Evolutionary conservation across 768 basidiomycete genomes (phyloP), one percentile per base, ranked within the genome.

Genomic region (Macrolepiota fuliginosa): DNA sequence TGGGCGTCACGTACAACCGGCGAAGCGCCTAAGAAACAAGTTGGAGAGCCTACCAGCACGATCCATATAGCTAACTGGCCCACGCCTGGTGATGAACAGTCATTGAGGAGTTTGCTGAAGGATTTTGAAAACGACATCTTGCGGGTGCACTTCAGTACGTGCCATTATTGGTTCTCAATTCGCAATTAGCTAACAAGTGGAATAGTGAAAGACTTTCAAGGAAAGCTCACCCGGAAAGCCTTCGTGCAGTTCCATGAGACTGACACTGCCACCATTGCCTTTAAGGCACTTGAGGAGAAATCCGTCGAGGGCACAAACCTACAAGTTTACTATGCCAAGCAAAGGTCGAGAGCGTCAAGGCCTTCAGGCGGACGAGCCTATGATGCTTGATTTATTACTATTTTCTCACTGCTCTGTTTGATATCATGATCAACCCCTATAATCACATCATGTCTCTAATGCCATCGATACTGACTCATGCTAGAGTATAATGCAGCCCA

Each of bases 231-330:
- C n/a, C 70, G 72, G 5, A 71, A 65, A 3, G 84, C 81, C 25
- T 89, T 86, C 72, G 68, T 89, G 58, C 78, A 85, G 62, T 88
- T 89, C 69, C 72, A 64, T 51, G 66, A 69, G 58, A 70, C 77
- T 52, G 73, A 81, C n/a, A 61, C 70, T 3, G 83, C 88, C 7
- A 77, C 77, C 37, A 73, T 79, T 62, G 88, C 81, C 1, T 70
- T 86, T 64, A 65, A 77, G 9, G 68, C 70, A 36, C 67, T 84
- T 25, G 74, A 79, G 66, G 79, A 79, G 49, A 64, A 64, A 12
- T 66, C 76, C 27, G 70, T 58, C 0, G 69, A 74, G 19, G 82
- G 82, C 2, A 68, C 73, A 54, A 61, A 52, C 7, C 68, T 84
- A 57, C 65, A 70, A 22, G 68, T 84, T 61, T 70, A 74, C 58